Percentiles rank a stretch among this genome's conserved stretches.
Evolutionary conservation across 805 yeast species (phyloP).

Genomic region (Barnettozyma siamensis): DNA sequence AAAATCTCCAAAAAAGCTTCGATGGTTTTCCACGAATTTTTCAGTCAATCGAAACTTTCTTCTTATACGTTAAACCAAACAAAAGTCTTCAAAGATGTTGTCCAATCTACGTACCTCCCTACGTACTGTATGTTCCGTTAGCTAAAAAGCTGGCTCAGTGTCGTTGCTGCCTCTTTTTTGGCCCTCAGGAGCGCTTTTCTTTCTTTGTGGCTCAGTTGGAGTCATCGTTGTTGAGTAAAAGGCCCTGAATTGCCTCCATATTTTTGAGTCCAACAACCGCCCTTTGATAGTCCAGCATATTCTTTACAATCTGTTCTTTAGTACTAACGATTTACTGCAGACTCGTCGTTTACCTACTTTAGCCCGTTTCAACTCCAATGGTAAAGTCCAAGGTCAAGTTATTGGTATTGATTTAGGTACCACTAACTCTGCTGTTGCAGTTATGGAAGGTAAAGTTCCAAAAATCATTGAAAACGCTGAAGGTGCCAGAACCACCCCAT

Average conservation of each 20-base stretch:
- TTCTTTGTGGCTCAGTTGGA: not conserved
- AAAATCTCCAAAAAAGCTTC: conserved; percentile 3
- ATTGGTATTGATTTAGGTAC: conserved; percentile 85
- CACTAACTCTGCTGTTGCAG: conserved; percentile 84
- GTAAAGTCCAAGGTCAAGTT: conserved; percentile 44
- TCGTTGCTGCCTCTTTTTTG: too few relatives aligned
- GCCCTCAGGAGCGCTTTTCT: too few relatives aligned
- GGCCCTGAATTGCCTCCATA: too few relatives aligned
- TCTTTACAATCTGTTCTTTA: too few relatives aligned
- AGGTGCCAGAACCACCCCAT: conserved; percentile 59
- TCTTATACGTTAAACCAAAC: not conserved
- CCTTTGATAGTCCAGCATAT: too few relatives aligned
- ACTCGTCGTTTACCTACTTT: conserved; percentile 25
- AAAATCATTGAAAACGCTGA: conserved; percentile 74
- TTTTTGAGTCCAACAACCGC: not conserved
- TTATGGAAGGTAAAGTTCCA: conserved; percentile 40
- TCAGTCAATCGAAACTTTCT: conserved; percentile 1
- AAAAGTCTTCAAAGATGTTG: conserved; percentile 18
- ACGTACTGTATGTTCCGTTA: conserved; percentile 21
- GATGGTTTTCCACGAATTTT: conserved; percentile 3
- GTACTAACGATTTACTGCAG: conserved; percentile 16
- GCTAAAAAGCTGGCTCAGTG: not conserved
- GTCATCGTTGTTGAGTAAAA: too few relatives aligned
- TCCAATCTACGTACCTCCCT: conserved; percentile 24
- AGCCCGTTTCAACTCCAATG: conserved; percentile 42